Base-by-base conservation (phyloP, 2,329 filamentous ascomycete species). In the Aureobasidium melanogenum region DNA sequence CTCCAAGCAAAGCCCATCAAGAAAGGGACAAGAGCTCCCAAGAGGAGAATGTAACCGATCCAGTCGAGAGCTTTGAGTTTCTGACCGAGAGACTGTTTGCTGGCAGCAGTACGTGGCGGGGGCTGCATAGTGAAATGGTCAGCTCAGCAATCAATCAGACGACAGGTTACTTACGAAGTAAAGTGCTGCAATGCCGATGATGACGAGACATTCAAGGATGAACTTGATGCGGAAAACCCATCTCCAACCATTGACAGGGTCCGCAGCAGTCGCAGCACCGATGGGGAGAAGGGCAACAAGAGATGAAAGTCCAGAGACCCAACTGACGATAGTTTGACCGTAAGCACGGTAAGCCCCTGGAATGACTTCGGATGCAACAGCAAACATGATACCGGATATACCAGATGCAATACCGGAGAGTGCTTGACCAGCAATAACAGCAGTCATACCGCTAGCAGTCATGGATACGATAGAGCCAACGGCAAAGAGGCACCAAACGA, bases 1-100 rank as follows among this genome's bases (percentile, higher is more conserved):
- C 54, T 57, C 54, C 54, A 57, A 12, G 54, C 54, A n/a, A 57
- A 57, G 41, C 54, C 54, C 54, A 57, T 57, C 28, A 57, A 28
- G 28, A 57, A 57, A 5, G 54, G 54, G 7, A 57, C 41, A 14
- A 57, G 54, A 14, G 54, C 54, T 22, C 54, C 54, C 8, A 57
- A 28, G 19, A 57, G 54, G 8, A 57, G 30, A n/a, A 57, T 30
- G 17, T 57, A 57, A 19, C 54, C 54, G 9, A 57, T 57, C 54
- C 54, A 57, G 30, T 57, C 54, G 6, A 57, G 54, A 26, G 54
- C 19, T 28, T 57, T 57, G 28, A 57, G 54, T 17, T 57, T 57
- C 14, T 57, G 54, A 5, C 39, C 39, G 22, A 57, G 39, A 9
- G 54, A 46, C 32, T 57, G 54, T 15, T 57, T 57, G 26, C 39